Evolutionary conservation across 768 basidiomycete genomes (phyloP).

Genomic region (Asterophora parasitica): DNA sequence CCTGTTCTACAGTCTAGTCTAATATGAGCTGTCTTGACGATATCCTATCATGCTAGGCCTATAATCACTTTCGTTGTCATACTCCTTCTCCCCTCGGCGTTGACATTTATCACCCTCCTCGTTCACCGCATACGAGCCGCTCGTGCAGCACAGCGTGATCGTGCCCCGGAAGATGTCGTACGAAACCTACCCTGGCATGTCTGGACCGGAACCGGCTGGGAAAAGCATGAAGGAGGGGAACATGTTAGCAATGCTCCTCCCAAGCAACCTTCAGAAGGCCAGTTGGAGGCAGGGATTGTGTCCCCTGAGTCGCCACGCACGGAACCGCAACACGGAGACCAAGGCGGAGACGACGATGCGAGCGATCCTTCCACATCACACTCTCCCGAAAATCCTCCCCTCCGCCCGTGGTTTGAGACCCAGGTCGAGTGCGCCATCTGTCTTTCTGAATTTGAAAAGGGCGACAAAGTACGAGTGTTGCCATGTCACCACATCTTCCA

Average conservation of each 20-base stretch:
- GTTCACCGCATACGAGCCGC: constrained; percentile 84
- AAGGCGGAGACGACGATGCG: constrained; percentile 12
- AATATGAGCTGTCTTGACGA: constrained; percentile 1
- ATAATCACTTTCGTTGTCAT: constrained; percentile 85
- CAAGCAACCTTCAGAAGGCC: constrained; percentile 26
- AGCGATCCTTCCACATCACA: constrained; percentile 39
- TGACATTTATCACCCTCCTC: constrained; percentile 86
- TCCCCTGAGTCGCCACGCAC: constrained; percentile 18
- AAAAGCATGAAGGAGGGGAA: constrained; percentile 59
- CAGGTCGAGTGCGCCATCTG: constrained; percentile 94
- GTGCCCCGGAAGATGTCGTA: constrained; percentile 79
- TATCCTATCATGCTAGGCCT: constrained; percentile 42
- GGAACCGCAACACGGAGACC: constrained; percentile 17
- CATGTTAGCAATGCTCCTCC: constrained; percentile 22
- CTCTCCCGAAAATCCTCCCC: constrained; percentile 21
- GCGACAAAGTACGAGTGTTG: constrained; percentile 85
- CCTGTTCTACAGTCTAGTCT: not conserved
- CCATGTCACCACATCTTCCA: constrained; percentile 97
- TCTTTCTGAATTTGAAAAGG: constrained; percentile 77
- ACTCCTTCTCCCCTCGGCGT: constrained; percentile 81
- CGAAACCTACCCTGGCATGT: constrained; percentile 75
- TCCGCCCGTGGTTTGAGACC: constrained; percentile 72
- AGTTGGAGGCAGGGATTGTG: constrained; percentile 34
- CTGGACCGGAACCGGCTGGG: constrained; percentile 78
- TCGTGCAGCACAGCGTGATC: constrained; percentile 76